Evolutionary conservation across 306 rosid genomes (phyloP).

Genomic region (Inga laurina): DNA sequence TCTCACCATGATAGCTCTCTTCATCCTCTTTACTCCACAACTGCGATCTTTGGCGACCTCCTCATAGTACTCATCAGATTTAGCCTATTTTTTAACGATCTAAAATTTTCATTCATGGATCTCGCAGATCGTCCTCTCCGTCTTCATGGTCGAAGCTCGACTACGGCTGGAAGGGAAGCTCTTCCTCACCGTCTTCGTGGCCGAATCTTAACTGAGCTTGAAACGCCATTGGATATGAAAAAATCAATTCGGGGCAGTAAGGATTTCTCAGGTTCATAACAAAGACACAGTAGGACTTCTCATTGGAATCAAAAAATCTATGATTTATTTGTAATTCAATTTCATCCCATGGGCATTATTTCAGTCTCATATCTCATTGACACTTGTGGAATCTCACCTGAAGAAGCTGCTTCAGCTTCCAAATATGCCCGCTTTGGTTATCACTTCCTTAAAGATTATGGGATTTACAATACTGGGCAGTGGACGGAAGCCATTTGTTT

Average conservation of each 20-base stretch:
- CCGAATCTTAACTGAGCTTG: background rate
- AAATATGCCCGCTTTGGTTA: background rate
- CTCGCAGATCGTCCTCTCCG: too few species aligned
- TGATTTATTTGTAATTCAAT: background rate
- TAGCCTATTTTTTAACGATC: too few species aligned
- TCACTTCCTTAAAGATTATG: background rate
- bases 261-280: background rate
- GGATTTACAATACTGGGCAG: background rate
- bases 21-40: too few species aligned
- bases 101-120: too few species aligned
- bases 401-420: background rate
- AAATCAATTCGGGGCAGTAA: constrained; percentile 1
- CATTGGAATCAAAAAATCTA: background rate
- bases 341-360: background rate
- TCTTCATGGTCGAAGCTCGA: too few species aligned
- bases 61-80: too few species aligned
- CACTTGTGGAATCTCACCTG: constrained; percentile 6
- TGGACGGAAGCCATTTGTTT: too few species aligned
- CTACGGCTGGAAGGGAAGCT: too few species aligned
- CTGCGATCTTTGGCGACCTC: too few species aligned
- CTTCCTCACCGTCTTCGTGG: too few species aligned
- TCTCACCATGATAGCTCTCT: too few species aligned
- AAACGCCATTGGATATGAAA: constrained; percentile 22
- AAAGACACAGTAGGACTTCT: background rate
- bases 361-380: background rate